phyloP scores from a whole-genome alignment of 257 asterid genomes.

The Cordia subcordata region DNA sequence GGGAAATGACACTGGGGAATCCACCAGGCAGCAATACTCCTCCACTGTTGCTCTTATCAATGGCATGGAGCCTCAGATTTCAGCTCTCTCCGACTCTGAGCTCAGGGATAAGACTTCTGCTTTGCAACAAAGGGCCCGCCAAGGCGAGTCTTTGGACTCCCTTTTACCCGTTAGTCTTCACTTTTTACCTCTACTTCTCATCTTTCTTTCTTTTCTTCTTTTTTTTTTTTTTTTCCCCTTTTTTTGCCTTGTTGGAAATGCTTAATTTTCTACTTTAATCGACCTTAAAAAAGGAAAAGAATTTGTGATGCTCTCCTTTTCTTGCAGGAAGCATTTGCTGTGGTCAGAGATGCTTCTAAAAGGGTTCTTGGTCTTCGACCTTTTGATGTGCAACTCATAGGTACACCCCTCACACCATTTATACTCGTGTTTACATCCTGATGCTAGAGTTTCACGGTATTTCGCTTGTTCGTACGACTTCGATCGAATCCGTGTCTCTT shows the following conservation, averaged over 20 bases:
- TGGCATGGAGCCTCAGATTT: conserved; percentile 59
- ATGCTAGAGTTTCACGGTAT: background rate
- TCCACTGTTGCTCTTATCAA: conserved; percentile 56
- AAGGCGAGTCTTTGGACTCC: conserved; percentile 72
- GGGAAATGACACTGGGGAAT: conserved; percentile 67
- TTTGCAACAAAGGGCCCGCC: conserved; percentile 60
- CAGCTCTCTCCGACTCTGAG: conserved; percentile 73
- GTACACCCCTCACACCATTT: too few species aligned
- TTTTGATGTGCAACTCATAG: conserved; percentile 91
- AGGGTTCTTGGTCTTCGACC: conserved; percentile 99
- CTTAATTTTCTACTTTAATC: background rate
- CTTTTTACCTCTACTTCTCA: too few species aligned
- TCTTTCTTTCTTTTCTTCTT: background rate
- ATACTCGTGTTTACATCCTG: background rate
- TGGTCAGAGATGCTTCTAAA: conserved; percentile 94
- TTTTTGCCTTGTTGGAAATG: background rate
- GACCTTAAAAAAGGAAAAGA: background rate
- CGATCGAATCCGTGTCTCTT: too few species aligned
- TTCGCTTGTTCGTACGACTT: background rate
- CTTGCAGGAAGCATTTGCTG: conserved; percentile 89
- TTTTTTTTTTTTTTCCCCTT: background rate
- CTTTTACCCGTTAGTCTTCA: conserved; percentile 80
- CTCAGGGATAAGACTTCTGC: conserved; percentile 65
- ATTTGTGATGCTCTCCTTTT: conserved; percentile 8
- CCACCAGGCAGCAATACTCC: conserved; percentile 66